Base-by-base conservation (phyloP, 2,329 filamentous ascomycete genomes). In the Aspergillus clavatus region DNA sequence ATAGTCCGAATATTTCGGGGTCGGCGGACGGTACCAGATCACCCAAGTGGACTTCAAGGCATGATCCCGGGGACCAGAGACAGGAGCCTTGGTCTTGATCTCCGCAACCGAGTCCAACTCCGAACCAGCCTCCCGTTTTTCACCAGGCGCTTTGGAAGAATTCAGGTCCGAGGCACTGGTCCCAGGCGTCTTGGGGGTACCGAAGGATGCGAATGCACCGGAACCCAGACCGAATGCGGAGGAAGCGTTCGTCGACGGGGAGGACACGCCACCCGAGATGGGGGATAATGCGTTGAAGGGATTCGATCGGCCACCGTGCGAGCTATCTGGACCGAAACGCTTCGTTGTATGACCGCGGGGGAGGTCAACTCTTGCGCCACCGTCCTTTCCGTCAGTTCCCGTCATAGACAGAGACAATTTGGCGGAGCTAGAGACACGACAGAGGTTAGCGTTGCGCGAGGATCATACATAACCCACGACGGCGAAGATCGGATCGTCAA, bases 1-100 rank as follows among this genome's bases (percentile, higher is more conserved):
- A 68, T 98, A 98, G 69, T 97, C 91, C 62, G 93, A 91, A 54
- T 91, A 93, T 73, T 98, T 98, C 55, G 89, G 90, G 59, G 94
- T 95, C 40, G 93, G 93, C 29, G 93, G 93, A 48, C 93, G 82
- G 71, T 94, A 98, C 89, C 93, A 97, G 67, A 97, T 89, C 26
- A 95, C 84, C 93, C 93, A 98, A 52, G 83, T 84, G 68, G 89
- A 84, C 71, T 87, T 89, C 59, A 97, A 77, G 48, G 80, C 77
- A 63, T 86, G 81, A 46, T 71, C 65, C 35, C 65, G 63, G 27
- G 59, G 52, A 26, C 55, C 56, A 22, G 63, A 57, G 11, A 63
- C 48, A 24, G 23, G 8, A 24, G 23, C 23, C 53, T 72, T 75
- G 19, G 71, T 65, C 50, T 62, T 67, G 33, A 64, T 35, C 11